A percentile compares a stretch with the other conserved stretches of the same genome.
phyloP scores from a whole-genome alignment of 2,329 filamentous ascomycete genomes.

The Curvularia sp. region DNA sequence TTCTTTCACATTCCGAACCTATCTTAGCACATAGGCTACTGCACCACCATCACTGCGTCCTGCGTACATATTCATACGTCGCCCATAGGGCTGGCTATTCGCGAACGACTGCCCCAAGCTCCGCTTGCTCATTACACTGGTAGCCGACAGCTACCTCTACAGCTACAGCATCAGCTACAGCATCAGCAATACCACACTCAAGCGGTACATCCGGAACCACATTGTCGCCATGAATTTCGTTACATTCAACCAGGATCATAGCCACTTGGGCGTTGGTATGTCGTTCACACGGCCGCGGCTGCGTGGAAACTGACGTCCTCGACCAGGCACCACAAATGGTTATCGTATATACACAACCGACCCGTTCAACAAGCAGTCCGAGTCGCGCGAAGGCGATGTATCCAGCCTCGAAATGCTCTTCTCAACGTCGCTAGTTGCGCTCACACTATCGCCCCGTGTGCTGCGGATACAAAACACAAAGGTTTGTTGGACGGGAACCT shows the following conservation, averaged over 20 bases:
- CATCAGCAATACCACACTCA: conserved; percentile 4
- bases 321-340: conserved; percentile 82
- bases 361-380: conserved; percentile 93
- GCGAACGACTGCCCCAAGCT: conserved; percentile 36
- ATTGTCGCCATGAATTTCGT: conserved; percentile 83
- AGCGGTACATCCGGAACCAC: conserved; percentile 21
- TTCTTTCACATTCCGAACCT: background rate
- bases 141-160: conserved; percentile 5
- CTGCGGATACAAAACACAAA: conserved; percentile 98
- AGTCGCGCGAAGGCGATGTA: conserved; percentile 92
- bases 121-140: conserved; percentile 14
- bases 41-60: conserved; percentile 8
- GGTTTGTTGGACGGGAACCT: conserved; percentile 59
- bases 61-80: conserved; percentile 13
- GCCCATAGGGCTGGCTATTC: conserved; percentile 19
- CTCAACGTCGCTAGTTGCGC: conserved; percentile 92
- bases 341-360: conserved; percentile 98
- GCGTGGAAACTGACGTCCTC: conserved; percentile 18
- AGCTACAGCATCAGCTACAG: conserved; percentile 8
- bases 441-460: conserved; percentile 89
- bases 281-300: conserved; percentile 14
- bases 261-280: conserved; percentile 91
- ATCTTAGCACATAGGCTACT: conserved; percentile 23
- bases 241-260: conserved; percentile 99
- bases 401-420: conserved; percentile 98